These are phyloP conservation scores for Darksidea phi DNA, from an alignment of 495 filamentous ascomycete genomes.

Conservation along the genomic window DNA sequence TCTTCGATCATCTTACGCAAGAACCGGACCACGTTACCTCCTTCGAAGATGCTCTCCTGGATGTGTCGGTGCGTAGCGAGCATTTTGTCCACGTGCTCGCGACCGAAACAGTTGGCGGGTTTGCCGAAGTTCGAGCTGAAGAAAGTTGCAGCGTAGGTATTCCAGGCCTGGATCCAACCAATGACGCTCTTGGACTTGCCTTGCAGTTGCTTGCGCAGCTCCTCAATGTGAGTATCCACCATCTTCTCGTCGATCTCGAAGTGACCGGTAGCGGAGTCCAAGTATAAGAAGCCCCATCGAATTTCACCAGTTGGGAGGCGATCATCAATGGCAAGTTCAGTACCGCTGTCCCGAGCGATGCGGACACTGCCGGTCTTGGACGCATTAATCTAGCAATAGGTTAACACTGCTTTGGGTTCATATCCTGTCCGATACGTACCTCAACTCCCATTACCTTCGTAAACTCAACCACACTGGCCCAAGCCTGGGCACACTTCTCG, in stretches of 20 bases:
- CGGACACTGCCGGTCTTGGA: constrained; percentile 61
- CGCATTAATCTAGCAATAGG: constrained; percentile 48
- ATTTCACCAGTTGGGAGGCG: constrained; percentile 59
- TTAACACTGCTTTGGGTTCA: background rate
- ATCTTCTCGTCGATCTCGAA: constrained; percentile 63
- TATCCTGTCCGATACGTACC: background rate
- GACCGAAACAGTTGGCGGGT: constrained; percentile 64
- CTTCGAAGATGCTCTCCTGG: constrained; percentile 54
- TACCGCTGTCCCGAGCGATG: constrained; percentile 37
- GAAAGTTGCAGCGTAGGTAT: constrained; percentile 62
- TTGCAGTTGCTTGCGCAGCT: constrained; percentile 59
- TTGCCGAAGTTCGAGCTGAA: constrained; percentile 67
- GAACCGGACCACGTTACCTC: constrained; percentile 57
- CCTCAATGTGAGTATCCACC: constrained; percentile 62
- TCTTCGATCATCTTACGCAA: constrained; percentile 55
- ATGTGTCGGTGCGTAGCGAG: constrained; percentile 60
- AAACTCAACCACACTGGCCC: constrained; percentile 58
- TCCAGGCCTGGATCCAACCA: constrained; percentile 64
- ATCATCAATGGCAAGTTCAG: constrained; percentile 22
- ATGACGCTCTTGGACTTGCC: constrained; percentile 58
- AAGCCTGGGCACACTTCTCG: constrained; percentile 55
- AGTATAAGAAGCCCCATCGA: constrained; percentile 64
- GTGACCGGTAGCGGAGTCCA: constrained; percentile 54
- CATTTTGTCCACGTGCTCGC: constrained; percentile 62
- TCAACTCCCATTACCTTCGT: constrained; percentile 55